A percentile compares a stretch with the other conserved stretches of the same genome.
Conservation (phyloP, 164 flowering plant species). For the Liriodendron chinense region DNA sequence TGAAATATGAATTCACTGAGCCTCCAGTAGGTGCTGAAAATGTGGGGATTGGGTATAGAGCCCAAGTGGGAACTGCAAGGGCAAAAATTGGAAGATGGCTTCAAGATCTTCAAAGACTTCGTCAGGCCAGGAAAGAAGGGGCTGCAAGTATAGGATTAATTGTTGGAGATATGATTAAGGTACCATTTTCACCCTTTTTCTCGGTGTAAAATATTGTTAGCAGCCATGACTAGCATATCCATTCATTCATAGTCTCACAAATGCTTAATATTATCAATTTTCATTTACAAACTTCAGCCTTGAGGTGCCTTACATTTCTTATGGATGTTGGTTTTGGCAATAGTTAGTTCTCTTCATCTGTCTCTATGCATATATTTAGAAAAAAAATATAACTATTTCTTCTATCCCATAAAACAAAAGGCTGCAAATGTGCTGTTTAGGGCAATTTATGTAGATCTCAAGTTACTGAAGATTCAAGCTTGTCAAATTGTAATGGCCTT, state of each 20-base stretch:
- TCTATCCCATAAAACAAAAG: not conserved
- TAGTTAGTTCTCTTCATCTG: not conserved
- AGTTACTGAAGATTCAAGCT: not conserved
- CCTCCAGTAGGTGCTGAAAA: slow-evolving; percentile 59
- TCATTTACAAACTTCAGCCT: not conserved
- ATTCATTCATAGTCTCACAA: not conserved
- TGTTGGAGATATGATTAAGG: slow-evolving; percentile 88
- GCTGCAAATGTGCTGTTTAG: not conserved
- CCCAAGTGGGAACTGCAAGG: slow-evolving; percentile 77
- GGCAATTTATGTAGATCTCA: not conserved
- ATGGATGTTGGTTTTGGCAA: not conserved
- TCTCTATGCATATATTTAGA: not conserved
- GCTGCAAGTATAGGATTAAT: slow-evolving; percentile 82
- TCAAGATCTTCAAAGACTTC: slow-evolving; percentile 86
- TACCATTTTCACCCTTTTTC: slow-evolving; percentile 21
- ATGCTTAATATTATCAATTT: not conserved
- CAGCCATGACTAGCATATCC: not conserved
- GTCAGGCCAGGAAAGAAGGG: slow-evolving; percentile 97
- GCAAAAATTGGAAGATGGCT: slow-evolving; percentile 88
- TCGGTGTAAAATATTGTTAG: not conserved
- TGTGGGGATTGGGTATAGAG: slow-evolving; percentile 72
- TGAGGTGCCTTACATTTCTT: not conserved
- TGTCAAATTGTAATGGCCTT: not conserved
- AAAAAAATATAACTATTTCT: no score
- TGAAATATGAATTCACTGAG: slow-evolving; percentile 74